Base-by-base conservation (phyloP, 257 asterid species). In the Solanum gracilifrons region DNA sequence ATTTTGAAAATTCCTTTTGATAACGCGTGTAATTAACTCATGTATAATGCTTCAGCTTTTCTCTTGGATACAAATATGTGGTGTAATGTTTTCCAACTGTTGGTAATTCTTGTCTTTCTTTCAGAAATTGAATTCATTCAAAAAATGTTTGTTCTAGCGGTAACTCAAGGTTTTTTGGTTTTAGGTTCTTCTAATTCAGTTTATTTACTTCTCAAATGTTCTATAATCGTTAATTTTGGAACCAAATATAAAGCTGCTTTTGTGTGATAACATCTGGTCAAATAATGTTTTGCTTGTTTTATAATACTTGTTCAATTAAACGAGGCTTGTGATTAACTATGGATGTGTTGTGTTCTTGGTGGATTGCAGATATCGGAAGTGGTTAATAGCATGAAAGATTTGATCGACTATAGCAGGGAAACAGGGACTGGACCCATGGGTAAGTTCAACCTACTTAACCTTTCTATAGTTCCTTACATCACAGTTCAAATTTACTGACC, bases 351-450 rank as follows among this genome's bases (percentile, higher is more conserved):
- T 74, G 82, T 35, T 74, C 82, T 35, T 35, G 27, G 66, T 27
- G 66, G 36, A 43, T 15, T 79, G 85, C 85, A 97, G 99, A 97
- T 97, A 92, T 97, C 99, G 8, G 99, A 97, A 92, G 99, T 97
- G 89, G 99, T 97, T 87, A 97, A 97, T 92, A 97, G 99, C 95
- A 97, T 97, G 99, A 97, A 97, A 91, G 99, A 97, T 95, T 95
- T 97, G 80, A 96, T 97, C 68, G 99, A 97, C 85, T 95, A 93
- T 86, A 95, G 99, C 92, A 93, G 98, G 84, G 98, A 95, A 88
- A 94, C 96, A 87, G 92, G 95, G 88, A 87, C 92, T 12, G 98
- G 99, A 90, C 99, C 99, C 36, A 96, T 97, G 99, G 99, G 99
- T 97, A 93, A 91, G 98, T 85, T 91, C 83, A 43, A 29, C 69